Conservation (phyloP, 2,329 filamentous ascomycete species). For the Penicillium sp. region DNA sequence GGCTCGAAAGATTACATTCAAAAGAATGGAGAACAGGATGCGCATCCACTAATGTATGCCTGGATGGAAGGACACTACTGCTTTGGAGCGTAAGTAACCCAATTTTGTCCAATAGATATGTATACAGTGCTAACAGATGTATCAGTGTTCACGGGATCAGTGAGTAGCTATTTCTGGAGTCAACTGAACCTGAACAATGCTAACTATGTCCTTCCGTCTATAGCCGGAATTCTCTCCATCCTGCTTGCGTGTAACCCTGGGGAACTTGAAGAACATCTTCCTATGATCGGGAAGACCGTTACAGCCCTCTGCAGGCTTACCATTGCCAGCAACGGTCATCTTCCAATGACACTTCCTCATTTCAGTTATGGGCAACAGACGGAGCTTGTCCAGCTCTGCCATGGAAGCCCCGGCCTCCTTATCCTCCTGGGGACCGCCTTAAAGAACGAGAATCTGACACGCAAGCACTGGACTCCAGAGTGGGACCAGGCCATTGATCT, state of each 20-base stretch:
- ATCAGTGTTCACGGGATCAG: constrained; percentile 30
- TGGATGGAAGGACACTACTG: constrained; percentile 37
- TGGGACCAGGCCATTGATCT: constrained; percentile 37
- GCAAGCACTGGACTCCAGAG: constrained; percentile 33
- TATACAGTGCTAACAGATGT: neutral
- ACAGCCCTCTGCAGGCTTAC: constrained; percentile 35
- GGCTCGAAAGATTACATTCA: constrained; percentile 29
- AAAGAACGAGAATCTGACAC: constrained; percentile 25
- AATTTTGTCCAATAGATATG: neutral
- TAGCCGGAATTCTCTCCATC: constrained; percentile 37
- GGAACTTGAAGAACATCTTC: constrained; percentile 31
- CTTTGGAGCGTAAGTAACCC: constrained; percentile 36
- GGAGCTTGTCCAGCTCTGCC: constrained; percentile 41
- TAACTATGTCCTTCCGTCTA: neutral
- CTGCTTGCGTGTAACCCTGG: constrained; percentile 34
- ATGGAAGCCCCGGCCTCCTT: constrained; percentile 39
- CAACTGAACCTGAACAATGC: neutral
- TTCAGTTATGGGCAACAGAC: constrained; percentile 22
- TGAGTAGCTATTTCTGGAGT: constrained; percentile 10
- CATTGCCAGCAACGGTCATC: constrained; percentile 34
- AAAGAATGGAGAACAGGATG: constrained; percentile 28
- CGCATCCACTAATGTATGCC: constrained; percentile 41
- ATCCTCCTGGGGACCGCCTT: constrained; percentile 34
- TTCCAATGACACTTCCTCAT: constrained; percentile 37
- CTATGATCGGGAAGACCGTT: constrained; percentile 36